Evolutionary conservation across 768 basidiomycete genomes (phyloP), one percentile per base, ranked within the genome.

Genomic region (Fibroporia radiculosa): DNA sequence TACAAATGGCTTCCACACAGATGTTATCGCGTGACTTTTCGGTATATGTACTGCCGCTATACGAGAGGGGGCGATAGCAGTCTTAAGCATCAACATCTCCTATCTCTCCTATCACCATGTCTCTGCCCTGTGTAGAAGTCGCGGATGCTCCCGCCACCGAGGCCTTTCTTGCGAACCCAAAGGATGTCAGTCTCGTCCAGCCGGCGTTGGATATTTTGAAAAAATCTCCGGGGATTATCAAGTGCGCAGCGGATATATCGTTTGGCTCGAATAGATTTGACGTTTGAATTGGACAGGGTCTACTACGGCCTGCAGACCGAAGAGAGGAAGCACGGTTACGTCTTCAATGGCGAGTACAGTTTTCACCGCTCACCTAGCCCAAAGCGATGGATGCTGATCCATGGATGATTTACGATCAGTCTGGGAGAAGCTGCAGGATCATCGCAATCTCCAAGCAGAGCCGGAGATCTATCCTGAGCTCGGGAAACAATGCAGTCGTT

Each of bases 81-180:
- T n/a, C n/a, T n/a, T n/a, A n/a, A n/a, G n/a, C n/a, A n/a, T n/a
- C n/a, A n/a, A n/a, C n/a, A n/a, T n/a, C n/a, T n/a, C n/a, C n/a
- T n/a, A n/a, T n/a, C n/a, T n/a, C n/a, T n/a, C n/a, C n/a, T n/a
- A n/a, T n/a, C 41, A 28, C 18, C 6, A 42, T 42, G 29, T 22
- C 44, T 24, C 33, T 50, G 14, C 53, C 53, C 18, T 49, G 47
- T 32, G 34, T 54, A 16, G 53, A 54, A 42, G 29, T 54, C 22
- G 53, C 45, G 3, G 37, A 28, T 24, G 42, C 43, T 33, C 33
- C 38, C 11, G 52, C 52, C 11, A 44, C 40, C 3, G 52, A 56
- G 12, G 50, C 50, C 12, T 54, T 48, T 44, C 35, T 29, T 10
- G 42, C 47, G 5, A 45, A 48, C 42, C 48, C 44, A 6, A 44